Base-by-base conservation (phyloP, 352 stramenopile species). In the Globisporangium carolinianum region DNA sequence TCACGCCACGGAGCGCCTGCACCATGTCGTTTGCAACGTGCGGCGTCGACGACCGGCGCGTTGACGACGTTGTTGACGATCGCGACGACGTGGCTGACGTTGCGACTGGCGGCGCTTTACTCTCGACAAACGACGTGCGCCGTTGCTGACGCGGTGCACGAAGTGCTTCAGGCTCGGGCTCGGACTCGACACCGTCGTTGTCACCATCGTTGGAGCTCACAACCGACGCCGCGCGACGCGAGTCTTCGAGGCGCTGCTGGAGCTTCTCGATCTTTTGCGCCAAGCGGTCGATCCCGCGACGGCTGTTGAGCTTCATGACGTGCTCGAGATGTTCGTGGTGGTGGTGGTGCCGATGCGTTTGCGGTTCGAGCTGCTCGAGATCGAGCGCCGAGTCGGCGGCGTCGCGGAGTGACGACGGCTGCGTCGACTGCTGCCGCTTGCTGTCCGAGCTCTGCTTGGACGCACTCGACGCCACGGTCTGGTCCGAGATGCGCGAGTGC, bases 1-100 rank as follows among this genome's bases (percentile, higher is more conserved):
- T 91, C 10, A 91, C 76, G 12, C 80, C 79, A 36, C 70, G 76
- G 9, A 91, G 56, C 56, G 72, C 74, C 1, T 67, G 68, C 0
- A 91, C 67, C 46, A 87, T 72, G 35, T 86, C 4, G 74, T 81
- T 32, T 32, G 24, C 24, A 32, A 32, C 9, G 69, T 39, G 53
- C 38, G 71, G 64, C 37, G 64, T 39, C 32, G 46, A 57, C 14
- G 64, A 51, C 10, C 56, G 15, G 10, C 53, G 55, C 6, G 52
- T 38, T 10, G 69, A 64, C 24, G 24, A 32, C 51, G 37, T 45
- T 14, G 17, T 55, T 17, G 32, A 39, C 37, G 14, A 42, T 15
- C 45, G 45, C 42, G 7, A 36, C 7, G 39, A 43, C 39, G 41
- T 42, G 14, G 48, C 32, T 46, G 49, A 14, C 38, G 24, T 32